A percentile compares a stretch with the other conserved stretches of the same genome.
Conservation (phyloP, 306 rosid species). For the Psophocarpus tetragonolobus region DNA sequence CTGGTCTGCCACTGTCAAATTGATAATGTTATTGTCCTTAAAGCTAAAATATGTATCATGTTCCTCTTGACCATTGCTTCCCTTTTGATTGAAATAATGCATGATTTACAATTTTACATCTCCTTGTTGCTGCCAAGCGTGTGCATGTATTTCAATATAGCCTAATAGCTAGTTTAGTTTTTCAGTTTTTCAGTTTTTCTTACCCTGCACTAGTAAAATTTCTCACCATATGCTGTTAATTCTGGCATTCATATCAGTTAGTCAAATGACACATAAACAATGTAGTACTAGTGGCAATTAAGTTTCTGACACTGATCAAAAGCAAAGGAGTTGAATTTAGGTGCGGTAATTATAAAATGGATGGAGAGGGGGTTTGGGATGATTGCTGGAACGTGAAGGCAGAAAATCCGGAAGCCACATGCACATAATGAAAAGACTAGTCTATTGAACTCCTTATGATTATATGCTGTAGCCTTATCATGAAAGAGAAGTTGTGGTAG, state of each 20-base stretch:
- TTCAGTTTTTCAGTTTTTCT: not conserved
- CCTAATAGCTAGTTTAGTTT: too few relatives aligned
- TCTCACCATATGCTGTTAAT: constrained; percentile 2
- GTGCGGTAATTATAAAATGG: not conserved
- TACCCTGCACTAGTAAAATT: not conserved
- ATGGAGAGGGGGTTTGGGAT: constrained; percentile 22
- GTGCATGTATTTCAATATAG: not conserved
- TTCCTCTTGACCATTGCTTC: not conserved
- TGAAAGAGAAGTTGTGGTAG: constrained; percentile 38
- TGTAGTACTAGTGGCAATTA: not conserved
- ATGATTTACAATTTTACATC: constrained; percentile 5
- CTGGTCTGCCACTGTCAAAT: constrained; percentile 42
- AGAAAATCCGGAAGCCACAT: constrained; percentile 38
- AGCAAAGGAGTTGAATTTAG: not conserved
- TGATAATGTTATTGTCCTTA: constrained; percentile 18
- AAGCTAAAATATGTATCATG: constrained; percentile 29
- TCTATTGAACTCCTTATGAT: constrained; percentile 37
- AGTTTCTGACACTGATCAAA: not conserved
- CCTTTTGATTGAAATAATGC: not conserved
- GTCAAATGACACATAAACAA: not conserved
- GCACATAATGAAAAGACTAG: constrained; percentile 42
- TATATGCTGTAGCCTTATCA: constrained; percentile 31
- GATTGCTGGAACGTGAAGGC: constrained; percentile 18
- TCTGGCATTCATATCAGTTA: not conserved
- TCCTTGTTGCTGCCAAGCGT: not conserved